A percentile compares a stretch with the other conserved stretches of the same genome.
phyloP scores from a whole-genome alignment of 2,329 filamentous ascomycete genomes.

The Beauveria australis region DNA sequence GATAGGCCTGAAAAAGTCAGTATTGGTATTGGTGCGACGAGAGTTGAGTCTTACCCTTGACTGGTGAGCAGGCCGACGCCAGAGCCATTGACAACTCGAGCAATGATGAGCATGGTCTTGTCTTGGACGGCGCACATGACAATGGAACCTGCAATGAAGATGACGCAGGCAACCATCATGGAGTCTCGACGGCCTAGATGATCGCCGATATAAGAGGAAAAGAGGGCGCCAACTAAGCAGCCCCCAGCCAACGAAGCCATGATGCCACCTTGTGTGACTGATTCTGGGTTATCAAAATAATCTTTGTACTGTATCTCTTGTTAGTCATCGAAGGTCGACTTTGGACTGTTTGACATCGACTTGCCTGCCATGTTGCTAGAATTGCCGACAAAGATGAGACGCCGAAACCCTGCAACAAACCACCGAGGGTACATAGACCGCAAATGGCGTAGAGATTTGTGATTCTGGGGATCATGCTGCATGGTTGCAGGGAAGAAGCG shows the following conservation, averaged over 20 bases:
- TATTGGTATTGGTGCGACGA: background rate
- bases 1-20: constrained; percentile 33
- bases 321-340: background rate
- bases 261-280: constrained; percentile 34
- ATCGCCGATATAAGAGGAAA: constrained; percentile 34
- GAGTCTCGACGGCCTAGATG: constrained; percentile 29
- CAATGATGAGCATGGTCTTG: constrained; percentile 32
- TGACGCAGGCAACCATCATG: constrained; percentile 17
- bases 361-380: constrained; percentile 31
- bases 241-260: constrained; percentile 36
- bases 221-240: constrained; percentile 33
- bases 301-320: constrained; percentile 29
- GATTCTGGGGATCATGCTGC: constrained; percentile 10
- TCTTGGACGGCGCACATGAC: constrained; percentile 17
- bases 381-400: constrained; percentile 47
- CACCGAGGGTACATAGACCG: constrained; percentile 22
- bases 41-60: constrained; percentile 20
- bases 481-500: background rate
- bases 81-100: constrained; percentile 53
- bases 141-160: constrained; percentile 16
- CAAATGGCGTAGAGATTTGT: constrained; percentile 18
- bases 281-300: constrained; percentile 38
- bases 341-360: background rate
- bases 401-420: constrained; percentile 40
- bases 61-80: constrained; percentile 56